A percentile compares a stretch with the other conserved stretches of the same genome.
These are phyloP conservation scores for Tylopilus orsonianus DNA, from an alignment of 1,284 basidiomycete genomes.

Conservation along the genomic window DNA sequence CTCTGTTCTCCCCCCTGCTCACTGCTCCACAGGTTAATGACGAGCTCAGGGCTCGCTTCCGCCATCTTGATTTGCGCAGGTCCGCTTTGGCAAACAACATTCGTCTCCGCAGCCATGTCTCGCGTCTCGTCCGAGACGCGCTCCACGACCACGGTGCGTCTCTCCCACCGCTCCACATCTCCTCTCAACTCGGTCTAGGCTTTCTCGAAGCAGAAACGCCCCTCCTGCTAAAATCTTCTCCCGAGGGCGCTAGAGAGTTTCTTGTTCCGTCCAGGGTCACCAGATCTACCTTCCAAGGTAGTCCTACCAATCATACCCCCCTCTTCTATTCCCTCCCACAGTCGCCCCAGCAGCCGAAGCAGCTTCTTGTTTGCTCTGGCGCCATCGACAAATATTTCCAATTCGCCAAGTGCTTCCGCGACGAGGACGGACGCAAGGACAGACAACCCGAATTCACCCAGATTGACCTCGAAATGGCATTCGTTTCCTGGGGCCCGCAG, in stretches of 20 bases:
- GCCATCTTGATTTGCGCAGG: slow-evolving; percentile 87
- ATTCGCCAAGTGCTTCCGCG: slow-evolving; percentile 91
- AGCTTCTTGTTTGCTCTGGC: slow-evolving; percentile 91
- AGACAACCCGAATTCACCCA: slow-evolving; percentile 97
- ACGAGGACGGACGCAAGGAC: slow-evolving; percentile 93
- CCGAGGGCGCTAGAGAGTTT: slow-evolving; percentile 94
- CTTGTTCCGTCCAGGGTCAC: slow-evolving; percentile 81
- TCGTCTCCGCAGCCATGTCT: slow-evolving; percentile 75
- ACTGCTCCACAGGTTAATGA: slow-evolving; percentile 68
- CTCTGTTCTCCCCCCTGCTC: slow-evolving; percentile 11
- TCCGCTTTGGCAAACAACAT: slow-evolving; percentile 74
- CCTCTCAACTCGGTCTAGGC: slow-evolving; percentile 41
- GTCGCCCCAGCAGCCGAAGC: slow-evolving; percentile 96
- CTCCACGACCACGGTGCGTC: slow-evolving; percentile 71
- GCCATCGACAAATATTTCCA: slow-evolving; percentile 89
- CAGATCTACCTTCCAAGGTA: slow-evolving; percentile 28
- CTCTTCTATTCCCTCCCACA: slow-evolving; percentile 91
- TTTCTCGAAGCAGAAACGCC: slow-evolving; percentile 95
- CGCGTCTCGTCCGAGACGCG: slow-evolving; percentile 72
- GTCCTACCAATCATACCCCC: slow-evolving; percentile 36
- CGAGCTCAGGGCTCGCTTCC: slow-evolving; percentile 79
- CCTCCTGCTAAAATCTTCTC: slow-evolving; percentile 87
- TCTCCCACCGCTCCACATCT: background rate
- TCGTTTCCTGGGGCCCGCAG: slow-evolving; percentile 69
- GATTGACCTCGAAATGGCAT: slow-evolving; percentile 95